Evolutionary conservation across 2,329 filamentous ascomycete species (phyloP), one percentile per base, ranked within the genome.

Genomic region (Aureobasidium lini): DNA sequence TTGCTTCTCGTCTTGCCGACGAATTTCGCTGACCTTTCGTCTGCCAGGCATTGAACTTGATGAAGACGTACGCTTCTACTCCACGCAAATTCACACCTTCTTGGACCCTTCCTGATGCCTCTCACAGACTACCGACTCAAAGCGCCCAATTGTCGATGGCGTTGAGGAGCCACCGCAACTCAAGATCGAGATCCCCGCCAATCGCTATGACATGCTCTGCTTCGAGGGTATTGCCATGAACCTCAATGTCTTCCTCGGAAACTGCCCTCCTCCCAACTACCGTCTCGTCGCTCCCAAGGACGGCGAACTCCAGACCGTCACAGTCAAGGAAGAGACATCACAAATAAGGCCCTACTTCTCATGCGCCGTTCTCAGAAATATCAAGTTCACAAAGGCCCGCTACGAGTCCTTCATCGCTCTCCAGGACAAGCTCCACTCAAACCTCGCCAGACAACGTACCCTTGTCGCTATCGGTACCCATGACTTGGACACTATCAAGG

Each of bases 391-490:
- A 67, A 82, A 94, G 77, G 89, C 87, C 66, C 83, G 88, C 65
- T 99, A 99, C 74, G 90, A 95, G 67, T 96, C 91, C 70, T 99
- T 99, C 88, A 99, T 99, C 72, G 84, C 87, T 60, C 82, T 99
- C 49, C 94, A 99, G 78, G 95, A 99, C 77, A 99, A 99, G 79
- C 84, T 99, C 49, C 94, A 99, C 78, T 88, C 93, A 73, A 99
- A 99, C 71, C 79, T 99, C 65, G 95, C 94, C 50, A 85, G 94
- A 63, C 89, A 97, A 75, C 81, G 94, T 68, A 96, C 93, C 0
- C 78, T 99, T 48, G 93, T 96, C n/a, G 89, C 93, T 23, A 96
- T 99, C 70, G 94, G 94, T 67, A 99, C 94, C 3, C 94, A 99
- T 75, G 93, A 99, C 72, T 80, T 97, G 64, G 92, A 97, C 71